These are phyloP conservation scores for Sarocladiaceae sp. DNA, from an alignment of 2,329 filamentous ascomycete species.

Conservation along the genomic window DNA sequence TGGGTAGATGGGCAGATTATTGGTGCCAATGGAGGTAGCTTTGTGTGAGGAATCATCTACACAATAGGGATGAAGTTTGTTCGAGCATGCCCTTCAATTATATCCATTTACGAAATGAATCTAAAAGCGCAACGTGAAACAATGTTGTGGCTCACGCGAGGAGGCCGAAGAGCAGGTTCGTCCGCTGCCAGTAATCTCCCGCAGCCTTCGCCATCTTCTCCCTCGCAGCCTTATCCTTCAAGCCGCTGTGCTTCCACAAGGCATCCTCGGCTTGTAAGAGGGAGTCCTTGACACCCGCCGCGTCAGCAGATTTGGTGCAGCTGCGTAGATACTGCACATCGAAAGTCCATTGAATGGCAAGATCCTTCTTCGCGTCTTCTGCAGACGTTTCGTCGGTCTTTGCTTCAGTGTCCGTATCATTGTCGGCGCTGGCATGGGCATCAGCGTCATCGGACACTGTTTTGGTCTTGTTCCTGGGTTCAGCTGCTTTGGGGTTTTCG, in stretches of 20 bases:
- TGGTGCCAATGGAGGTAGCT: slow-evolving; percentile 17
- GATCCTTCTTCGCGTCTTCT: slow-evolving; percentile 28
- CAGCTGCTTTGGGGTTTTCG: slow-evolving; percentile 10
- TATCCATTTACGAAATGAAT: too few relatives aligned
- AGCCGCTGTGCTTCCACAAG: slow-evolving; percentile 38
- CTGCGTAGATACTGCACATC: slow-evolving; percentile 50
- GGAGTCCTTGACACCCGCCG: slow-evolving; percentile 19
- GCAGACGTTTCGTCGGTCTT: slow-evolving; percentile 10
- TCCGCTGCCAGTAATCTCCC: slow-evolving; percentile 78
- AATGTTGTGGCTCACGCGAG: slow-evolving; percentile 47
- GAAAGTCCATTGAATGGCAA: slow-evolving; percentile 58
- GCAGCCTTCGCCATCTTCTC: slow-evolving; percentile 59
- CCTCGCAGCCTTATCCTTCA: slow-evolving; percentile 44
- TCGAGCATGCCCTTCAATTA: background rate
- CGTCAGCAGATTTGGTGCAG: slow-evolving; percentile 32
- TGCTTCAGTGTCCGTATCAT: slow-evolving; percentile 13
- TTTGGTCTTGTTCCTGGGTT: slow-evolving; percentile 13
- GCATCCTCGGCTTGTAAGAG: slow-evolving; percentile 43
- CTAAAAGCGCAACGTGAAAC: too few relatives aligned
- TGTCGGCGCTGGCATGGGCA: too few relatives aligned
- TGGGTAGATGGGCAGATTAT: slow-evolving; percentile 18
- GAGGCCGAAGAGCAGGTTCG: slow-evolving; percentile 75
- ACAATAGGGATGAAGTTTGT: background rate
- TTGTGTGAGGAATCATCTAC: background rate
- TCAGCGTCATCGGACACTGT: slow-evolving; percentile 11